Conservation (phyloP, 768 basidiomycete genomes). For the Cystofilobasidium capitatum region DNA sequence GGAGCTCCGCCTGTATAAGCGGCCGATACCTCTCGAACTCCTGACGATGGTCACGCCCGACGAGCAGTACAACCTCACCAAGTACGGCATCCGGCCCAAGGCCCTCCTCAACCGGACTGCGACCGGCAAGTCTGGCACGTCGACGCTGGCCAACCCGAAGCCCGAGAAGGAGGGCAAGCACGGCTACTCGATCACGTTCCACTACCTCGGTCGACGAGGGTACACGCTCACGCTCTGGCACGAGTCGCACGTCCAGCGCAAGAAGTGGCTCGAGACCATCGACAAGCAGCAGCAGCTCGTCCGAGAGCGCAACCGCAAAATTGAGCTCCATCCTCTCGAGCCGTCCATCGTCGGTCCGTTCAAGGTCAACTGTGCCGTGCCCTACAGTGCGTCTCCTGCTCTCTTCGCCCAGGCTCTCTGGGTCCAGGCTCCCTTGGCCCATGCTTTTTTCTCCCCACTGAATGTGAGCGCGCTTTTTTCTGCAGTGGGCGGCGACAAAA, state of each 20-base stretch:
- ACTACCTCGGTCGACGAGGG: slow-evolving; percentile 83
- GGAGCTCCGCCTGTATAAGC: slow-evolving; percentile 83
- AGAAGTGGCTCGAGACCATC: slow-evolving; percentile 90
- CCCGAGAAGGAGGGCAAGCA: slow-evolving; percentile 51
- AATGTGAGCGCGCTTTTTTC: background rate
- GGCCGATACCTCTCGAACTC: slow-evolving; percentile 94
- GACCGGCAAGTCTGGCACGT: slow-evolving; percentile 26
- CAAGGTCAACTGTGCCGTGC: slow-evolving; percentile 84
- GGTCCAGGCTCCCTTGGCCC: background rate
- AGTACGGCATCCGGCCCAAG: slow-evolving; percentile 33
- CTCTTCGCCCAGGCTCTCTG: background rate
- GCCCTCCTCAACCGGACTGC: slow-evolving; percentile 35
- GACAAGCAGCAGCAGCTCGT: slow-evolving; percentile 76
- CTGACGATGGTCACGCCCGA: slow-evolving; percentile 71
- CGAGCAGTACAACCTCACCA: slow-evolving; percentile 47
- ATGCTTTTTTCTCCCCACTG: background rate
- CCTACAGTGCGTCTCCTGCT: slow-evolving; percentile 56
- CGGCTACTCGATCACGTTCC: slow-evolving; percentile 84
- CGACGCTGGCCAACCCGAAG: slow-evolving; percentile 23
- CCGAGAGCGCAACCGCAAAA: slow-evolving; percentile 72
- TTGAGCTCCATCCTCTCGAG: slow-evolving; percentile 75
- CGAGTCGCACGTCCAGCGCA: slow-evolving; percentile 66
- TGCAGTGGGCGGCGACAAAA: slow-evolving; percentile 67
- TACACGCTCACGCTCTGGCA: slow-evolving; percentile 91
- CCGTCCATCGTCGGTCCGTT: slow-evolving; percentile 77